Percentiles rank a stretch among this genome's conserved stretches.
Evolutionary conservation across 306 rosid species (phyloP).

Genomic region (Lathyrus sativus): DNA sequence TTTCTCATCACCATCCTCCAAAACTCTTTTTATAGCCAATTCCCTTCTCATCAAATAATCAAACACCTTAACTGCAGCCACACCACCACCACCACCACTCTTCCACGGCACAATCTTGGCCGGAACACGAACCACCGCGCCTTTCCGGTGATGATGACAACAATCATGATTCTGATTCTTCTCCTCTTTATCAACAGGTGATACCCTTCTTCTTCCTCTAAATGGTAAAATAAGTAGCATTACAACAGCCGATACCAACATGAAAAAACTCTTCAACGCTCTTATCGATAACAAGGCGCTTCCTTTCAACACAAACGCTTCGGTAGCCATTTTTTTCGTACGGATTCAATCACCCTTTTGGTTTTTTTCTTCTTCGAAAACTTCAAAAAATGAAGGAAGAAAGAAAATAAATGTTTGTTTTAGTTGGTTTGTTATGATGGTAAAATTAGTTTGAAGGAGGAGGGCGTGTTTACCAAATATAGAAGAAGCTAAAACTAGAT

Average conservation of each 20-base stretch:
- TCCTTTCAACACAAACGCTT: conserved; percentile 42
- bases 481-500: conserved; percentile 22
- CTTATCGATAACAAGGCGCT: conserved; percentile 48
- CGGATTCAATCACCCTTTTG: conserved; percentile 29
- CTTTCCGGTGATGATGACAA: conserved; percentile 35
- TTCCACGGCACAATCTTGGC: conserved; percentile 60
- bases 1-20: conserved; percentile 49
- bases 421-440: conserved; percentile 5
- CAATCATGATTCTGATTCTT: conserved; percentile 39
- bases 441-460: conserved; percentile 14
- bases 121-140: conserved; percentile 56
- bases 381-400: neutral
- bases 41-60: conserved; percentile 69
- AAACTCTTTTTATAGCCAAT: conserved; percentile 62
- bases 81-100: conserved; percentile 33
- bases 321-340: conserved; percentile 37
- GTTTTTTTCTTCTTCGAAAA: conserved; percentile 6
- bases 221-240: conserved; percentile 66
- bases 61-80: conserved; percentile 30
- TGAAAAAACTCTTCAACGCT: conserved; percentile 56
- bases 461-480: conserved; percentile 11
- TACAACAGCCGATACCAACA: conserved; percentile 54
- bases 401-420: neutral
- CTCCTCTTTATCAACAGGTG: conserved; percentile 37
- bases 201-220: conserved; percentile 56